These are phyloP conservation scores for Leucocoprinus birnbaumii DNA, from an alignment of 768 basidiomycete species.

Conservation along the genomic window DNA sequence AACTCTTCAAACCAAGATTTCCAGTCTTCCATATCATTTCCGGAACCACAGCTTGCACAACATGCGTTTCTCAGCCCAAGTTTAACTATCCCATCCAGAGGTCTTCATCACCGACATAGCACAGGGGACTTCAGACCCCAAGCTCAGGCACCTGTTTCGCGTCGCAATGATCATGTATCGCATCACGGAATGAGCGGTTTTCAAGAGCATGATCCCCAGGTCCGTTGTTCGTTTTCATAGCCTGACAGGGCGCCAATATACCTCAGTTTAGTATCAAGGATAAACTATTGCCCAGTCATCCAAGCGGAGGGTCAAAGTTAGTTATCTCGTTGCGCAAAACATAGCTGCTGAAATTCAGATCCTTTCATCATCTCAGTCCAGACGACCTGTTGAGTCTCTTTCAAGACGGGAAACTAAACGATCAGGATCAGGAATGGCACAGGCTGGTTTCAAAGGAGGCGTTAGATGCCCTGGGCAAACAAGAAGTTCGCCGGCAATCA, in stretches of 20 bases:
- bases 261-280: not conserved
- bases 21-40: slow-evolving; percentile 33
- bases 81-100: slow-evolving; percentile 17
- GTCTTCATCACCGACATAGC: slow-evolving; percentile 33
- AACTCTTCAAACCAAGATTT: not conserved
- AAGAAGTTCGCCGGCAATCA: slow-evolving; percentile 83
- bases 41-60: slow-evolving; percentile 47
- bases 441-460: slow-evolving; percentile 73
- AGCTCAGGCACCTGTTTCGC: slow-evolving; percentile 12
- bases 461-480: slow-evolving; percentile 63
- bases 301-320: too few species aligned
- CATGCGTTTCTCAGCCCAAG: slow-evolving; percentile 27
- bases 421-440: slow-evolving; percentile 83
- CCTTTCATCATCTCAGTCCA: slow-evolving; percentile 51
- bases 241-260: not conserved
- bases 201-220: slow-evolving; percentile 1
- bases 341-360: too few species aligned
- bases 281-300: too few species aligned
- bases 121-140: slow-evolving; percentile 32
- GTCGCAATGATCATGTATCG: slow-evolving; percentile 28
- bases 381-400: slow-evolving; percentile 66
- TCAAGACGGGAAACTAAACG: slow-evolving; percentile 61
- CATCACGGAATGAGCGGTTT: slow-evolving; percentile 10
- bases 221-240: not conserved
- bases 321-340: too few species aligned